Evolutionary conservation across 495 filamentous ascomycete genomes (phyloP).

Genomic region (Glonium stellatum): DNA sequence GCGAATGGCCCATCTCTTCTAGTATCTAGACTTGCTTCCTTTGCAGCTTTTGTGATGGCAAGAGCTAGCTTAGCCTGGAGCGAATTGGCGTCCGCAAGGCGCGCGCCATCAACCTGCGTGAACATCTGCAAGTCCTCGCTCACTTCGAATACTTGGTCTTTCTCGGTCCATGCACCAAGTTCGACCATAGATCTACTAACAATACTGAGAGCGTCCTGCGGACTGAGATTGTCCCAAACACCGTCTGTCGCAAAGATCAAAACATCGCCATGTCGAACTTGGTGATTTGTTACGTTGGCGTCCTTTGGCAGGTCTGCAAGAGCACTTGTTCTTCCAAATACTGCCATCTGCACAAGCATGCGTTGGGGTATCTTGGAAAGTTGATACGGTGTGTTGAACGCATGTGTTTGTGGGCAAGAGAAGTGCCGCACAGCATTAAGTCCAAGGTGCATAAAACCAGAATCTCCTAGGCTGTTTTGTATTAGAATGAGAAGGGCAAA

Average conservation of each 20-base stretch:
- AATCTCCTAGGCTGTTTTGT: conserved; percentile 68
- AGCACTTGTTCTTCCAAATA: conserved; percentile 68
- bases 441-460: conserved; percentile 82
- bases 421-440: conserved; percentile 74
- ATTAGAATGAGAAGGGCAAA: not conserved
- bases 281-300: conserved; percentile 67
- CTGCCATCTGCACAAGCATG: conserved; percentile 64
- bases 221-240: conserved; percentile 93
- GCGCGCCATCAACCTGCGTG: conserved; percentile 13
- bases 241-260: conserved; percentile 89
- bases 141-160: conserved; percentile 48
- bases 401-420: conserved; percentile 85
- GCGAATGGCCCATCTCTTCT: conserved; percentile 87
- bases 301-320: conserved; percentile 77
- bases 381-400: conserved; percentile 96
- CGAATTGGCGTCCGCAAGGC: conserved; percentile 34
- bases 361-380: conserved; percentile 78
- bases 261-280: conserved; percentile 81
- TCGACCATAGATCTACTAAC: conserved; percentile 67
- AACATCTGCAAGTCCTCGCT: conserved; percentile 23
- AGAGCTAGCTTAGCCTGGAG: conserved; percentile 74
- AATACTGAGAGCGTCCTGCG: conserved; percentile 75
- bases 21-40: conserved; percentile 68
- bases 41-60: conserved; percentile 71
- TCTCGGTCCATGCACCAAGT: conserved; percentile 65